Base-by-base conservation (phyloP, 2,329 filamentous ascomycete species). In the Didymella pinodella region DNA sequence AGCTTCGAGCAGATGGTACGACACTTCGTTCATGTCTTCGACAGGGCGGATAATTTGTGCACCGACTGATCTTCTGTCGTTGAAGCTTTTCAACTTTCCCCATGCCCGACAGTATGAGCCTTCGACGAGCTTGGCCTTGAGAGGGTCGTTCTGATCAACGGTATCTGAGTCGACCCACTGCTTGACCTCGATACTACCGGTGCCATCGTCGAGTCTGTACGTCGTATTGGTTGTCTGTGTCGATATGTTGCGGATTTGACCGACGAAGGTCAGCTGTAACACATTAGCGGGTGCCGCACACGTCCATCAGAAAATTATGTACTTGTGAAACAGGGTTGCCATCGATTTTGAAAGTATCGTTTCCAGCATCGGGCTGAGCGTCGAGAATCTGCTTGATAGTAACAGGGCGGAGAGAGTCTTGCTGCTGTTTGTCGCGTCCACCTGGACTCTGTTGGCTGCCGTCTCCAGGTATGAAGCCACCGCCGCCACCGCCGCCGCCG, bases 351-450 rank as follows among this genome's bases (percentile, higher is more conserved):
- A 96, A 95, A 11, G 57, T 47, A 34, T 92, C 89, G 55, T 88
- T 87, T 59, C 89, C 2, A 88, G 87, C 54, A 26, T 74, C 68
- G 1, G 57, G 48, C 88, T 86, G 78, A 64, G 92, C 91, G 64
- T 96, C 92, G 73, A 93, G 82, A 57, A 97, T 86, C 80, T 99
- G 95, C 79, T 97, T 97, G 80, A 98, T 92, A 11, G 95, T 99
- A 46, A 97, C 91, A 0, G 95, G 93, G 44, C 95, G 90, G 51
- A 99, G 85, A 20, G 92, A 93, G 71, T 97, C 92, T 78, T 96
- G 91, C 67, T 85, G 84, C 75, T 90, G 90, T 60, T 82, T 80
- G 61, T 66, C 74, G 55, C 73, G 71, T 43, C 72, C 74, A 59
- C 77, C 75, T 31, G 79, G 76, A 65, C 78, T 78, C 71, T 78